Evolutionary conservation across 2,329 filamentous ascomycete genomes (phyloP).

Genomic region (Aspergillus pseudoterreus): DNA sequence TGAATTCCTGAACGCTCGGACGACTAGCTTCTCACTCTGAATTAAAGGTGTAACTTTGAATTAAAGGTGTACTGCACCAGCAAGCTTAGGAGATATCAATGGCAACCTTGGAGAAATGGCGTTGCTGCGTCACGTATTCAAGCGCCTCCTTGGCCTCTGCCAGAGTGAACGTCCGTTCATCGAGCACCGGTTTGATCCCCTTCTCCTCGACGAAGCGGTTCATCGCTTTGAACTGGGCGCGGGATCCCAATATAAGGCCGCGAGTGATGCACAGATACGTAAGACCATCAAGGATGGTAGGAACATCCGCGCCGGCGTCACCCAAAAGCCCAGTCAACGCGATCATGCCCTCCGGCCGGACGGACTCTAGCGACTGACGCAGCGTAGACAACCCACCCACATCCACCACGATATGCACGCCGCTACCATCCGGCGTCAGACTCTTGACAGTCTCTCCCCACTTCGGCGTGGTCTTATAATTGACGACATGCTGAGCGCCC

Average conservation of each 20-base stretch:
- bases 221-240: conserved; percentile 51
- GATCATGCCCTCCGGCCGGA: conserved; percentile 49
- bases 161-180: conserved; percentile 48
- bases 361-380: conserved; percentile 40
- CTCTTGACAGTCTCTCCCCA: conserved; percentile 55
- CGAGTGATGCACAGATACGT: conserved; percentile 43
- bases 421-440: conserved; percentile 44
- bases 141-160: conserved; percentile 48
- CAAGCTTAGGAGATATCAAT: not conserved
- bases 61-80: too few relatives aligned
- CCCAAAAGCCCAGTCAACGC: conserved; percentile 53
- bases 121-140: conserved; percentile 48
- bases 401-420: conserved; percentile 55
- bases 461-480: conserved; percentile 51
- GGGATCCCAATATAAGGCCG: conserved; percentile 46
- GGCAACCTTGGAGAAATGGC: conserved; percentile 43
- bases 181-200: conserved; percentile 48
- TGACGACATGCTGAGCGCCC: conserved; percentile 56
- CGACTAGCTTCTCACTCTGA: too few relatives aligned
- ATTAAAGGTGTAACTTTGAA: too few relatives aligned
- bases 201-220: conserved; percentile 48
- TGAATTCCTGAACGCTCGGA: too few relatives aligned
- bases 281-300: conserved; percentile 36
- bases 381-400: conserved; percentile 54
- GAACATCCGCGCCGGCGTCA: conserved; percentile 34